Percentiles rank a stretch among this genome's conserved stretches.
Evolutionary conservation across 164 flowering plant species (phyloP).

Genomic region (Buxus sempervirens): DNA sequence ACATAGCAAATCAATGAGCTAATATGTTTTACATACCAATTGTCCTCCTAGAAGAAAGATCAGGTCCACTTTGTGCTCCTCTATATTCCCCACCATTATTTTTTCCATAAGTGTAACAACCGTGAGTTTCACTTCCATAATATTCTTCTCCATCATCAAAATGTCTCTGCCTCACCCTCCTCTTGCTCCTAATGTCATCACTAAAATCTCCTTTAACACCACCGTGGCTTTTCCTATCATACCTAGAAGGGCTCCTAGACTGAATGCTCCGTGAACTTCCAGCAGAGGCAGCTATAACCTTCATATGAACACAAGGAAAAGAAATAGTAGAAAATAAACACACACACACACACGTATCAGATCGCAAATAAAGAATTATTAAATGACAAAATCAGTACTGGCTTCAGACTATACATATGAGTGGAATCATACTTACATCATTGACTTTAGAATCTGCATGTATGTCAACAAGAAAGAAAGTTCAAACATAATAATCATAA

Average conservation of each 20-base stretch:
- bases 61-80: constrained; percentile 52
- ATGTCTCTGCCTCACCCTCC: constrained; percentile 30
- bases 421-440: no score
- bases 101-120: constrained; percentile 30
- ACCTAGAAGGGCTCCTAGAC: constrained; percentile 31
- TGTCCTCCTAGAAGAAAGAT: constrained; percentile 42
- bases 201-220: constrained; percentile 37
- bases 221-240: constrained; percentile 31
- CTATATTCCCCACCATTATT: constrained; percentile 35
- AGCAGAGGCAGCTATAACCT: constrained; percentile 35
- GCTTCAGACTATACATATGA: no score
- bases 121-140: constrained; percentile 34
- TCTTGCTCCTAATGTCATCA: constrained; percentile 35
- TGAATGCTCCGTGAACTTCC: constrained; percentile 29
- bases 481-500: no score
- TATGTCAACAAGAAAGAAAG: no score
- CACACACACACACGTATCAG: no score
- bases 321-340: background rate
- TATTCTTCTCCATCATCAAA: constrained; percentile 22
- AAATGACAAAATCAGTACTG: no score
- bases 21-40: constrained; percentile 40
- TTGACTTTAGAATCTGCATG: no score
- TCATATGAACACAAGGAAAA: constrained; percentile 13
- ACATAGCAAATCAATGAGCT: no score
- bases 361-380: background rate